These are phyloP conservation scores for Lasiodiplodia citricola DNA, from an alignment of 2,329 filamentous ascomycete genomes.

Conservation along the genomic window DNA sequence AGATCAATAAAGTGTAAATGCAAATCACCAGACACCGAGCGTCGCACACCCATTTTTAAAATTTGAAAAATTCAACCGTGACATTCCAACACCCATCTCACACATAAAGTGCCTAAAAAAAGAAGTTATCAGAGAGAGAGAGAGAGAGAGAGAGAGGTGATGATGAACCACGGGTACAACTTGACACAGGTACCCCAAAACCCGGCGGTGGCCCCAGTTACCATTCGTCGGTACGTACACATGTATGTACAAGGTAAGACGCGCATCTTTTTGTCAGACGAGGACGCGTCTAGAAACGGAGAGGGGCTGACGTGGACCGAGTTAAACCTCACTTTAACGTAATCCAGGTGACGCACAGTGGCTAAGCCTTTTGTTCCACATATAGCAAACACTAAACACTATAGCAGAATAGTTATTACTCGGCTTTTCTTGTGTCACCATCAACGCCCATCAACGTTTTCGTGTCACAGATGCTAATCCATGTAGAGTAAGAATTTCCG, in stretches of 20 bases:
- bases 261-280: background rate
- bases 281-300: background rate
- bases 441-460: background rate
- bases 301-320: background rate
- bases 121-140: too few species aligned
- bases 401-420: background rate
- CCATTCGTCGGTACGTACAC: background rate
- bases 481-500: background rate
- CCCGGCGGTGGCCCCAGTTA: too few species aligned
- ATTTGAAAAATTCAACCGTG: too few species aligned
- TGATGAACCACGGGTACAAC: background rate
- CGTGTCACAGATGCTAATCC: too few species aligned
- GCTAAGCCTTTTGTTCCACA: background rate
- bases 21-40: too few species aligned
- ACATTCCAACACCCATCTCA: too few species aligned
- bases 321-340: background rate
- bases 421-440: background rate
- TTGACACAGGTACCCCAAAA: background rate
- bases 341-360: background rate
- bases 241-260: background rate
- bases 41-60: too few species aligned
- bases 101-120: too few species aligned
- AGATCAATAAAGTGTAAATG: too few species aligned
- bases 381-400: background rate
- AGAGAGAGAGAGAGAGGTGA: too few species aligned